Conservation (phyloP, 202 grass and related monocot species). For the Schoenoplectus tabernaemontani region DNA sequence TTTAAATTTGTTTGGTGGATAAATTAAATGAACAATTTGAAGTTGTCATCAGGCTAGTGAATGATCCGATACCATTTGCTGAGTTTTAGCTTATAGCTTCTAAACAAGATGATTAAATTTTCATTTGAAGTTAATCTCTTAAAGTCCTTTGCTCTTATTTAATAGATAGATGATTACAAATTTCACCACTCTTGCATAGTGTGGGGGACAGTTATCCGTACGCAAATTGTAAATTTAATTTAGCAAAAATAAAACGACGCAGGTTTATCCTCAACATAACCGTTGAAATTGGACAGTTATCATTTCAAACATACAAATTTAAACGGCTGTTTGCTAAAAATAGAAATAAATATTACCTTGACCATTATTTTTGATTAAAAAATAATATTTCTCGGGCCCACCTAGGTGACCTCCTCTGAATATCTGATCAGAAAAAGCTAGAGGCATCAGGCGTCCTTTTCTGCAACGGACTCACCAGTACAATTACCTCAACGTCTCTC, state of each 20-base stretch:
- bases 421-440: not conserved
- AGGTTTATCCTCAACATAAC: not conserved
- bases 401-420: not conserved
- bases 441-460: not conserved
- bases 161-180: too few species aligned
- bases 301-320: slow-evolving; percentile 33
- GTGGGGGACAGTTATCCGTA: not conserved
- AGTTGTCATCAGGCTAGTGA: too few species aligned
- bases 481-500: slow-evolving; percentile 18
- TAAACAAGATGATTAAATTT: not conserved
- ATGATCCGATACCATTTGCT: too few species aligned
- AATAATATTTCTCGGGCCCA: not conserved
- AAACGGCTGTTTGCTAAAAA: slow-evolving; percentile 13
- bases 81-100: not conserved
- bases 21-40: too few species aligned
- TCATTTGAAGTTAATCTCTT: not conserved
- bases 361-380: not conserved
- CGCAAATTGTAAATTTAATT: too few species aligned
- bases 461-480: not conserved
- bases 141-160: too few species aligned
- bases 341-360: not conserved
- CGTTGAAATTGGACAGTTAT: not conserved
- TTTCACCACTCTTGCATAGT: not conserved
- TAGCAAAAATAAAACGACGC: too few species aligned
- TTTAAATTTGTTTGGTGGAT: too few species aligned